Percentiles rank a stretch among this genome's conserved stretches.
phyloP scores from a whole-genome alignment of 768 basidiomycete genomes.

The Daedaleopsis nitida region DNA sequence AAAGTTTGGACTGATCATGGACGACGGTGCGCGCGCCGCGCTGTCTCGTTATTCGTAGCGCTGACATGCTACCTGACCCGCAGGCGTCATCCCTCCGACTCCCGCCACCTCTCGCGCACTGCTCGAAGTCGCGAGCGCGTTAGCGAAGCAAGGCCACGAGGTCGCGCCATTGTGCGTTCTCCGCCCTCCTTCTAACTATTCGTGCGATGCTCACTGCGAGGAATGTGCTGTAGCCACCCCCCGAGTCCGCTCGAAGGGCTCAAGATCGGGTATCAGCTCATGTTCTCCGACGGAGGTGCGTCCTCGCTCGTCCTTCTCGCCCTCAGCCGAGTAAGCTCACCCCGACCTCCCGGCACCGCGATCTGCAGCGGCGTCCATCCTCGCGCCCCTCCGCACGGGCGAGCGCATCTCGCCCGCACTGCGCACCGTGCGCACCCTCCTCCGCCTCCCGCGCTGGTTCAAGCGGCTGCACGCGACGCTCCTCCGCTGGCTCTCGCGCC shows the following conservation, averaged over 20 bases:
- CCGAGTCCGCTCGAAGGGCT: constrained; percentile 29
- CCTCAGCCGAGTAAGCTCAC: not conserved
- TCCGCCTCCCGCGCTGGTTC: constrained; percentile 29
- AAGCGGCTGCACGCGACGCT: constrained; percentile 25
- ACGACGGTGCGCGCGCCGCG: constrained; percentile 37
- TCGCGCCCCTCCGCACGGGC: constrained; percentile 16
- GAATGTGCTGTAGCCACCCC: constrained; percentile 14
- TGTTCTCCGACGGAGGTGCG: constrained; percentile 33
- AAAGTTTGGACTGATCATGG: constrained; percentile 43
- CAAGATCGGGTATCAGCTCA: constrained; percentile 31
- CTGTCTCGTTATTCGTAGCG: not conserved
- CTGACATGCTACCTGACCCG: not conserved
- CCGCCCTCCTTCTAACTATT: not conserved
- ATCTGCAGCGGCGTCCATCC: constrained; percentile 17
- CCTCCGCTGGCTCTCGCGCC: constrained; percentile 29
- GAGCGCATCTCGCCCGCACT: constrained; percentile 28
- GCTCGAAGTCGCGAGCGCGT: constrained; percentile 34
- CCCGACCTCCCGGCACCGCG: no score
- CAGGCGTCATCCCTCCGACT: constrained; percentile 40
- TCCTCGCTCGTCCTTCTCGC: not conserved
- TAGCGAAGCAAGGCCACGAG: constrained; percentile 41
- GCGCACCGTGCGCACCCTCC: constrained; percentile 11
- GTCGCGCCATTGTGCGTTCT: constrained; percentile 40
- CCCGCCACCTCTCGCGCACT: constrained; percentile 45
- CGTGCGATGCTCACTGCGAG: not conserved